Evolutionary conservation across 2,329 filamentous ascomycete genomes (phyloP), one percentile per base, ranked within the genome.

Genomic region (Chlorencoelia australis): DNA sequence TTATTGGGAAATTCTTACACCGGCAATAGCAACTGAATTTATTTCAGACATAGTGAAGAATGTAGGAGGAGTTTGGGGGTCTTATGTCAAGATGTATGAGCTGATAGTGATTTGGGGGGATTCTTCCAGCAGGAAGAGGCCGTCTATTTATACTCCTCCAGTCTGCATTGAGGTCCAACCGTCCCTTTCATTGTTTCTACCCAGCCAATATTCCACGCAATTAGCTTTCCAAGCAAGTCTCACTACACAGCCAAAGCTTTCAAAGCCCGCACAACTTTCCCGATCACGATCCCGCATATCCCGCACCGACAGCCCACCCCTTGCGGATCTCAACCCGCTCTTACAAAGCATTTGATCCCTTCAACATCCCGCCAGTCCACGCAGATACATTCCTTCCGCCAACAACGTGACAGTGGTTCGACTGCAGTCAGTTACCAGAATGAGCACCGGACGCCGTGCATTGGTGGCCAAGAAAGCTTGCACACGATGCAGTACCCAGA

Each of bases 11-110:
- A 24, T 30, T 31, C 42, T 41, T 48, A 46, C 48, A 17, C 48
- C 46, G 8, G 42, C 39, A 18, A 50, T 22, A 18, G 45, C 43
- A 28, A 50, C 45, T 35, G 42, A 42, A 25, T 43, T 46, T 17
- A 49, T 47, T 39, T 33, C 40, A 32, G 47, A 39, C 47, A 49
- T 49, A 20, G 27, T 35, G 24, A 40, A 38, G 33, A 14, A 25
- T 15, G 22, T 27, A 22, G 13, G 6, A 32, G 29, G 20, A 21
- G n/a, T 15, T 37, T 27, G 14, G 11, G 9, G 14, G 21, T 24
- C 16, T 31, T n/a, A 17, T 31, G 29, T 30, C 16, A 17, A 30
- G 8, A 30, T 30, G 15, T 31, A 37, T 38, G 22, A 34, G 15
- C 11, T 37, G 33, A 37, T 37, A 15, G 30, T 26, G 28, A 35